Percentiles rank a stretch among this genome's conserved stretches.
phyloP scores from a whole-genome alignment of 495 filamentous ascomycete species.

The Niebla homalea region DNA sequence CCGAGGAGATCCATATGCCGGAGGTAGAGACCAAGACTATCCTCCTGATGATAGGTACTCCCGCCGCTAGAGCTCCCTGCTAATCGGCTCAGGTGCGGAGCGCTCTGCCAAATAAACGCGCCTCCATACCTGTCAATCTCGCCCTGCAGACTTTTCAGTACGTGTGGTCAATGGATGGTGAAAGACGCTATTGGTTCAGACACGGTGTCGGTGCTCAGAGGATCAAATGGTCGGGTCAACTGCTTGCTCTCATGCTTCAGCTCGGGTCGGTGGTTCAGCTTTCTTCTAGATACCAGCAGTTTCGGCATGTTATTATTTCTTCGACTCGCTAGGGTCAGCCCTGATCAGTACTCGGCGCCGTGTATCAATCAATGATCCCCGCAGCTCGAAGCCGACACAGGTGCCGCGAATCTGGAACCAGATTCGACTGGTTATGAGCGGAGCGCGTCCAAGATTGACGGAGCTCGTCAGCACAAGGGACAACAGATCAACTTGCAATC shows the following conservation, averaged over 20 bases:
- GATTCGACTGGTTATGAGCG: constrained; percentile 6
- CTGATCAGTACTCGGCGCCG: constrained; percentile 10
- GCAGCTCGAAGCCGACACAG: constrained; percentile 7
- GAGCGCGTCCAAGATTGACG: constrained; percentile 4
- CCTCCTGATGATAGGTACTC: constrained; percentile 22
- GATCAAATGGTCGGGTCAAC: constrained; percentile 4
- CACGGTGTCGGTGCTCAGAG: constrained; percentile 7
- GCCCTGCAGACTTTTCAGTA: constrained; percentile 1
- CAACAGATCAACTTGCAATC: constrained; percentile 16
- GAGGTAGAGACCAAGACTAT: constrained; percentile 20
- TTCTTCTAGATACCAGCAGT: constrained; percentile 13
- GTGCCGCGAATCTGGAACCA: constrained; percentile 2
- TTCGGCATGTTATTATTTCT: constrained; percentile 12
- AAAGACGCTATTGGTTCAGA: not conserved
- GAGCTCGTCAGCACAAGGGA: constrained; percentile 2
- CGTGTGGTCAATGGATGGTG: not conserved
- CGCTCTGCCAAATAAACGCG: constrained; percentile 20
- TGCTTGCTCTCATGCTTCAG: constrained; percentile 9
- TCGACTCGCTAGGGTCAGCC: constrained; percentile 11
- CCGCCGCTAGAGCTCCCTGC: constrained; percentile 16
- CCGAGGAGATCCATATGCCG: constrained; percentile 16
- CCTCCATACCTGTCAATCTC: constrained; percentile 12
- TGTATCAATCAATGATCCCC: constrained; percentile 7
- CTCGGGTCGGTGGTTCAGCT: constrained; percentile 8
- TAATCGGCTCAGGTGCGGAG: constrained; percentile 21